These are phyloP conservation scores for Chimonanthus praecox DNA, from an alignment of 164 flowering plant genomes.

Conservation along the genomic window DNA sequence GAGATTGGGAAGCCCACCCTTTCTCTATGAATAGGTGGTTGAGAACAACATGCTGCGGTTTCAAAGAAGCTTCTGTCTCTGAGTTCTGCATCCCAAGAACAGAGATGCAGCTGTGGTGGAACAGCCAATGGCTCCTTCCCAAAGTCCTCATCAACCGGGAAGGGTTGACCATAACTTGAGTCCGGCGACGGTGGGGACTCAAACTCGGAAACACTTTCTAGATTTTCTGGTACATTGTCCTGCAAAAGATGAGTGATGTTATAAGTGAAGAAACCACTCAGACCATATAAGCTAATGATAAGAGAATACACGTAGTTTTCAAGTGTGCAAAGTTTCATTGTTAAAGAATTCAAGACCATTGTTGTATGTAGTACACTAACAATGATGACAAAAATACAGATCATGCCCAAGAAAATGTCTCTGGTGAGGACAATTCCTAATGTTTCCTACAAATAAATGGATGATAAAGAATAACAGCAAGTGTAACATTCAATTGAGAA, in stretches of 20 bases:
- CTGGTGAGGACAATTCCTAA: not conserved
- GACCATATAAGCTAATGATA: too few relatives aligned
- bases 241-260: conserved; percentile 18
- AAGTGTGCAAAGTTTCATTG: too few relatives aligned
- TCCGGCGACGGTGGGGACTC: conserved; percentile 83
- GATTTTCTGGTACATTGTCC: conserved; percentile 78
- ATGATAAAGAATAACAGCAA: not conserved
- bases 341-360: too few relatives aligned
- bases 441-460: not conserved
- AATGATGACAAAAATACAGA: not conserved
- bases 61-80: conserved; percentile 28
- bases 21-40: conserved; percentile 84
- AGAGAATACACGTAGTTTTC: too few relatives aligned
- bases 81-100: conserved; percentile 46
- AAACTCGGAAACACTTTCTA: conserved; percentile 63
- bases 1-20: conserved; percentile 68
- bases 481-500: not conserved
- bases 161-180: conserved; percentile 55
- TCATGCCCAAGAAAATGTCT: not conserved
- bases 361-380: not conserved
- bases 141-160: conserved; percentile 63
- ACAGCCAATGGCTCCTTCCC: conserved; percentile 69
- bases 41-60: conserved; percentile 81
- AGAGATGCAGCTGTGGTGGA: conserved; percentile 62
- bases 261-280: too few relatives aligned